A percentile compares a stretch with the other conserved stretches of the same genome.
These are phyloP conservation scores for Cyberlindnera xishuangbannaensis DNA, from an alignment of 805 yeast species.

Conservation along the genomic window DNA sequence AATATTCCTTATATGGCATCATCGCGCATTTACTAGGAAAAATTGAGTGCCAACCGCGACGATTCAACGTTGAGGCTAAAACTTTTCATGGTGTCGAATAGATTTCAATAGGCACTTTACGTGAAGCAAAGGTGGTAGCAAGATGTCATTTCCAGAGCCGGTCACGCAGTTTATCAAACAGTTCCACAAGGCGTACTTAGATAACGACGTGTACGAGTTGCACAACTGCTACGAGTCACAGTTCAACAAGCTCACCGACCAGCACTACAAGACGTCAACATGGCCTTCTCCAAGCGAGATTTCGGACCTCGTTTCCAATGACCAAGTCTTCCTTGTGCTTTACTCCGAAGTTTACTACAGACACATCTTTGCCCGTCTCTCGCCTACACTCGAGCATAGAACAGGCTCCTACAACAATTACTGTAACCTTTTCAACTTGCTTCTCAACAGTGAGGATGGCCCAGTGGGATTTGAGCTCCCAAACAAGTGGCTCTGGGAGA, in stretches of 20 bases:
- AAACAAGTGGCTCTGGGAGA: slow-evolving; percentile 46
- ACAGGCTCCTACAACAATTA: slow-evolving; percentile 43
- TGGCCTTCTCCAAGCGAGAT: slow-evolving; percentile 45
- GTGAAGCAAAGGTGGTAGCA: too few species aligned
- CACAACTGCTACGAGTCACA: slow-evolving; percentile 39
- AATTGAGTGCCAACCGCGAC: too few species aligned
- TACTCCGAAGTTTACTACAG: slow-evolving; percentile 47
- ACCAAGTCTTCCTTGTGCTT: slow-evolving; percentile 38
- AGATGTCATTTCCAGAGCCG: slow-evolving; percentile 34
- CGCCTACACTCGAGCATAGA: slow-evolving; percentile 39
- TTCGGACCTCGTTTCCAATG: slow-evolving; percentile 37
- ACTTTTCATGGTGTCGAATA: too few species aligned
- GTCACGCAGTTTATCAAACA: slow-evolving; percentile 37
- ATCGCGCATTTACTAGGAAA: too few species aligned
- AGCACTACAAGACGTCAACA: slow-evolving; percentile 34
- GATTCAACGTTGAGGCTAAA: too few species aligned
- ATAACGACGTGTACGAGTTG: slow-evolving; percentile 38
- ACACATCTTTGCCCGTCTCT: slow-evolving; percentile 39
- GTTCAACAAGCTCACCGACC: slow-evolving; percentile 41
- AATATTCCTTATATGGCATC: too few species aligned
- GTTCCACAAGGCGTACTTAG: slow-evolving; percentile 37
- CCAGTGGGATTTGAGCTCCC: slow-evolving; percentile 43
- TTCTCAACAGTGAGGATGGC: slow-evolving; percentile 37
- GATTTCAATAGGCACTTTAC: too few species aligned
- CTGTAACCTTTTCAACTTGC: slow-evolving; percentile 40